Evolutionary conservation across 78 protist species (phyloP).

Genomic region (Dictyostelium brefeldianum): DNA sequence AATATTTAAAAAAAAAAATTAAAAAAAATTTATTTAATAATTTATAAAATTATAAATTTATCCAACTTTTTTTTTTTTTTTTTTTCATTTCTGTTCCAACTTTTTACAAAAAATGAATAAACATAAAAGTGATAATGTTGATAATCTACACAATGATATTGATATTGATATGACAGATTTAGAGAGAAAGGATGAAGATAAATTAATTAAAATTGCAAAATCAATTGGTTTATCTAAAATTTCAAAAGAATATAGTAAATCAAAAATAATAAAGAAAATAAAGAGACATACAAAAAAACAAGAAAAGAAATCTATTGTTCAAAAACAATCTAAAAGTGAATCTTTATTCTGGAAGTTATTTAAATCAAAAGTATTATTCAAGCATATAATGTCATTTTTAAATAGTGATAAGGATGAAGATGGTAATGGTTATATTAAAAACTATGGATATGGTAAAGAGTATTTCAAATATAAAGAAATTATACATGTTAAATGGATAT

Average conservation of each 20-base stretch:
- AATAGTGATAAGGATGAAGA: background rate
- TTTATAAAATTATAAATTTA: too few species aligned
- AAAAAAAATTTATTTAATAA: too few species aligned
- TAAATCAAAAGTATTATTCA: background rate
- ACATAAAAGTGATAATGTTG: too few species aligned
- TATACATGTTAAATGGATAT: background rate
- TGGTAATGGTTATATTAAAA: background rate
- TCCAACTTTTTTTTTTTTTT: too few species aligned
- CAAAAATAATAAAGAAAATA: background rate
- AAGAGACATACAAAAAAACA: background rate
- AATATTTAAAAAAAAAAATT: too few species aligned
- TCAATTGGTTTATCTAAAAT: background rate
- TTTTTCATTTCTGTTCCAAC: too few species aligned
- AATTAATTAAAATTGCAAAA: slow-evolving; percentile 2
- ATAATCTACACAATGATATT: too few species aligned
- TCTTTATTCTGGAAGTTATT: background rate
- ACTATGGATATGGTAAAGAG: background rate
- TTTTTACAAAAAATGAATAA: too few species aligned
- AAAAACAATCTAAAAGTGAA: background rate
- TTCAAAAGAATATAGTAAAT: background rate
- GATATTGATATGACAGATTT: too few species aligned
- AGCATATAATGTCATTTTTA: background rate
- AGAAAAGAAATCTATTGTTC: background rate
- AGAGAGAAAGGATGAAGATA: background rate
- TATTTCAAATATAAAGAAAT: slow-evolving; percentile 2